phyloP scores from a whole-genome alignment of 2,329 filamentous ascomycete species.

The Podosphaera leucotricha region DNA sequence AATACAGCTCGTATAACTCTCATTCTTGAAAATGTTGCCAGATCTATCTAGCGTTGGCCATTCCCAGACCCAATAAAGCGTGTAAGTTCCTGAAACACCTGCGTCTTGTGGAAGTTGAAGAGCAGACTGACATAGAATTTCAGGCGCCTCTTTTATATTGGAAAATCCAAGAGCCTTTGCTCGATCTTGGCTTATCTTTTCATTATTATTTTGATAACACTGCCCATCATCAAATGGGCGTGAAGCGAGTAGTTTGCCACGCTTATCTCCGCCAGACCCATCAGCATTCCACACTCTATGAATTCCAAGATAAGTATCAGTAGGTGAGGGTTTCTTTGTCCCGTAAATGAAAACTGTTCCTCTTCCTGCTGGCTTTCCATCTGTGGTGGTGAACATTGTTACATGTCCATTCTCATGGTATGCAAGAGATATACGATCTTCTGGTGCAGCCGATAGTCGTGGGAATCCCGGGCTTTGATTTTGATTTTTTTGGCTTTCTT shows the following conservation, averaged over 20 bases:
- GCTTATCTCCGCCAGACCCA: conserved; percentile 57
- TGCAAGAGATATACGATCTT: conserved; percentile 40
- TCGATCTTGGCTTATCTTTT: conserved; percentile 26
- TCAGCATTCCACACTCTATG: conserved; percentile 56
- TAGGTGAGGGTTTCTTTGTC: conserved; percentile 31
- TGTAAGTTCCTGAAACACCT: conserved; percentile 40
- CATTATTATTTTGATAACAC: conserved; percentile 59
- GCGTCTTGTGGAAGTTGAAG: conserved; percentile 48
- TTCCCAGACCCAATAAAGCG: conserved; percentile 92
- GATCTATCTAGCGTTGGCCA: conserved; percentile 41
- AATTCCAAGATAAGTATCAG: conserved; percentile 35
- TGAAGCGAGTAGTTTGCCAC: conserved; percentile 51
- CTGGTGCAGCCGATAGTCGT: conserved; percentile 23
- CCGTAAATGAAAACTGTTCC: conserved; percentile 58
- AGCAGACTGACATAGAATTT: conserved; percentile 62
- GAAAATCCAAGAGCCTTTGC: conserved; percentile 24
- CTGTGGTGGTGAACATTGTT: conserved; percentile 30
- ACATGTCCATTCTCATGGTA: conserved; percentile 63
- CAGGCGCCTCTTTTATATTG: conserved; percentile 24
- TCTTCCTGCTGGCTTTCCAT: conserved; percentile 37
- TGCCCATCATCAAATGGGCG: conserved; percentile 76
- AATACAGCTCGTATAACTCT: conserved; percentile 35
- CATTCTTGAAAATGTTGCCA: conserved; percentile 24
- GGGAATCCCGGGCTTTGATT: conserved; percentile 6
- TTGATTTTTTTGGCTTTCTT: conserved; percentile 33